Evolutionary conservation across 208 protist genomes (phyloP).

Genomic region (Sergeia podlipaevii): DNA sequence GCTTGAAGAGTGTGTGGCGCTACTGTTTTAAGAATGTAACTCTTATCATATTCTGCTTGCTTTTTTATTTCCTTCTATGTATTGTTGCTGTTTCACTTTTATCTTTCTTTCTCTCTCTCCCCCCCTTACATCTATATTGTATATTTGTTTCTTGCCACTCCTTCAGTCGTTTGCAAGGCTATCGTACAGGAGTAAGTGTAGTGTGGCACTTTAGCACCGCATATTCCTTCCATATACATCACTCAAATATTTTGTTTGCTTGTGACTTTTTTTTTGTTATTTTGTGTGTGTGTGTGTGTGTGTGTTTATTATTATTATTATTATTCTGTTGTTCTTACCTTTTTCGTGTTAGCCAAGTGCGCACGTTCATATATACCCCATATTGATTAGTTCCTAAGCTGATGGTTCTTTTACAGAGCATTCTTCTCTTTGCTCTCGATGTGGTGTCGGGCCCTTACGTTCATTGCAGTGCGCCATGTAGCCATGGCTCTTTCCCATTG

Average conservation of each 20-base stretch:
- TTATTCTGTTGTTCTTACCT: too few relatives aligned
- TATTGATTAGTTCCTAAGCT: too few relatives aligned
- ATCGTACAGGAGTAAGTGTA: too few relatives aligned
- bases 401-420: conserved; percentile 45
- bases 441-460: conserved; percentile 82
- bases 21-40: neutral
- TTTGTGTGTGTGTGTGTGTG: neutral
- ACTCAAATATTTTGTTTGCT: too few relatives aligned
- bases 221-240: too few relatives aligned
- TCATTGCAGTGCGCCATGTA: conserved; percentile 59
- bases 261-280: neutral
- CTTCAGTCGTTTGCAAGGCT: too few relatives aligned
- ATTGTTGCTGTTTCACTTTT: conserved; percentile 4
- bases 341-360: too few relatives aligned
- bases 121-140: neutral
- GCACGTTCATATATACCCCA: too few relatives aligned
- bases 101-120: neutral
- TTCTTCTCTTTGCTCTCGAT: conserved; percentile 77
- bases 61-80: conserved; percentile 3
- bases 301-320: neutral
- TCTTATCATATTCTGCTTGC: conserved; percentile 2
- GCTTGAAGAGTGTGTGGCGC: too few relatives aligned
- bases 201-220: too few relatives aligned
- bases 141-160: too few relatives aligned
- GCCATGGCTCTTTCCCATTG: too few relatives aligned